Conservation (phyloP, 1,139 yeast genomes). For the Pneumocystis jirovecii region DNA sequence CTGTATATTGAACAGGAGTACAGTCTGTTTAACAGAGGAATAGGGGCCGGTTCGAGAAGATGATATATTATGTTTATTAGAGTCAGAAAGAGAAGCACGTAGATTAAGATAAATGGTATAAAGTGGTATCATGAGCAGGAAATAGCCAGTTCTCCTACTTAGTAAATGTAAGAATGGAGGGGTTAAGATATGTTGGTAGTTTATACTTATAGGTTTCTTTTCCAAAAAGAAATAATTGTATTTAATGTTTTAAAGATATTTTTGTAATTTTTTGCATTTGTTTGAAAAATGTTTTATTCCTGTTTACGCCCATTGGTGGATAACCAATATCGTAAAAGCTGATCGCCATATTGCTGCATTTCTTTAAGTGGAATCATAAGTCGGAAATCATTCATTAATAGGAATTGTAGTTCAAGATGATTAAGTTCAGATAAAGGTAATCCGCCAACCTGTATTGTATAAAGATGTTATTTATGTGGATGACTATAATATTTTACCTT, state of each 20-base stretch:
- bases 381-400: conserved; percentile 69
- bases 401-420: conserved; percentile 78
- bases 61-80: conserved; percentile 98
- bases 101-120: conserved; percentile 28
- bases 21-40: background rate
- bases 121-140: background rate
- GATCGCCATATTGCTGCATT: conserved; percentile 77
- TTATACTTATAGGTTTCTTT: background rate
- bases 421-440: conserved; percentile 86
- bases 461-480: background rate
- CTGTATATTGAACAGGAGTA: background rate
- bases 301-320: conserved; percentile 1
- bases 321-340: conserved; percentile 71
- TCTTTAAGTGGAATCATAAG: conserved; percentile 83
- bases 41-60: conserved; percentile 98
- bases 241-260: background rate
- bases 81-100: conserved; percentile 99
- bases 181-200: background rate
- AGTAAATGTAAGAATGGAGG: background rate
- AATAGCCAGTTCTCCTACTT: background rate
- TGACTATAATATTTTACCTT: conserved; percentile 36
- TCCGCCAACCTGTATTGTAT: conserved; percentile 43
- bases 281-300: background rate
- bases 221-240: background rate
- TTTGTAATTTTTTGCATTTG: background rate